A percentile compares a stretch with the other conserved stretches of the same genome.
These are phyloP conservation scores for Anisodus tanguticus DNA, from an alignment of 257 asterid genomes.

Conservation along the genomic window DNA sequence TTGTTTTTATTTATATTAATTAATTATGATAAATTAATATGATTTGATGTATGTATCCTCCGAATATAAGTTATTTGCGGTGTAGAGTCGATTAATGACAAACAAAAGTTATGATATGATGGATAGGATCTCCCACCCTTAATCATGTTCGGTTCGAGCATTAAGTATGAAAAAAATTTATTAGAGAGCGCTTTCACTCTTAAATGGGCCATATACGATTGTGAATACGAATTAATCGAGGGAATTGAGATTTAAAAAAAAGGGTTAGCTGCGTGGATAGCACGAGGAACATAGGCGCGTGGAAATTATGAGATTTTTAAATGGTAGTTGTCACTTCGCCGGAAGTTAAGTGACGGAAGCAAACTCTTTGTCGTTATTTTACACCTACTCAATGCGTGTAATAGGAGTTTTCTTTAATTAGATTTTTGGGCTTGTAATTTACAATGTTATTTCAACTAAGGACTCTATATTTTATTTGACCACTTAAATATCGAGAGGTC, in stretches of 20 bases:
- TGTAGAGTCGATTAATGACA: too few species aligned
- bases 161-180: too few species aligned
- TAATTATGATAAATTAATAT: background rate
- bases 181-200: too few species aligned
- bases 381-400: background rate
- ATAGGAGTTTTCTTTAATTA: background rate
- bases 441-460: background rate
- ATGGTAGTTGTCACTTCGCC: conserved; percentile 42
- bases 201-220: too few species aligned
- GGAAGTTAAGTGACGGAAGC: conserved; percentile 55
- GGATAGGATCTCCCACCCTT: too few species aligned
- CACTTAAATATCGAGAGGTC: too few species aligned
- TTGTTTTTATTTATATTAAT: background rate
- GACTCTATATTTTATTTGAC: background rate
- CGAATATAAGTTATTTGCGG: too few species aligned
- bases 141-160: too few species aligned
- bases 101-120: too few species aligned
- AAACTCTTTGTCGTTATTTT: conserved; percentile 30
- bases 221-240: too few species aligned
- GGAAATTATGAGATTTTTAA: background rate
- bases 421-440: background rate
- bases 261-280: background rate
- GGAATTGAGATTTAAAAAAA: too few species aligned
- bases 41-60: background rate
- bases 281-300: conserved; percentile 33